Conservation (phyloP, 768 basidiomycete species). For the Naganishia randhawae region DNA sequence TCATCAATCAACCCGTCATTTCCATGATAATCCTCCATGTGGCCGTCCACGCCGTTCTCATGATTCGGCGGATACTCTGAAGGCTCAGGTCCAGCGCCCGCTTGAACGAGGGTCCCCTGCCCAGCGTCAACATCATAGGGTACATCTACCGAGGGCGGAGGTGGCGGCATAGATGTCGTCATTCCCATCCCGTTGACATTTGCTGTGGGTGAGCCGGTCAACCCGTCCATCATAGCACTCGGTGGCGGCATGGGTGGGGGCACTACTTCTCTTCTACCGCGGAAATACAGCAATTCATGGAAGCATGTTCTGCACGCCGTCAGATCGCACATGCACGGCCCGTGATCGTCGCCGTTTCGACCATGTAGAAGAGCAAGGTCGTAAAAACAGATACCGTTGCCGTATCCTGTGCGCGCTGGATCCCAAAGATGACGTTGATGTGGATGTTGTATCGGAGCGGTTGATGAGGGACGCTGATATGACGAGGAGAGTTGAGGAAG, state of each 20-base stretch:
- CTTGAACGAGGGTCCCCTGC: not conserved
- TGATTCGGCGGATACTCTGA: not conserved
- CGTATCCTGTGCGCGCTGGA: constrained; percentile 29
- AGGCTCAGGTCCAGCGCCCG: constrained; percentile 11
- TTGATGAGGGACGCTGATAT: constrained; percentile 12
- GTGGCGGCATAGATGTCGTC: constrained; percentile 14
- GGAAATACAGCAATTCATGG: constrained; percentile 32
- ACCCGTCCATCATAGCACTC: constrained; percentile 8
- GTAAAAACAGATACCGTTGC: constrained; percentile 49
- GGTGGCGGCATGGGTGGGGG: not conserved
- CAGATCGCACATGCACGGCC: constrained; percentile 32
- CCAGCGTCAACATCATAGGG: not conserved
- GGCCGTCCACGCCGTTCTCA: not conserved
- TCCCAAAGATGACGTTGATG: constrained; percentile 30
- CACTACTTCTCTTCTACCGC: constrained; percentile 27
- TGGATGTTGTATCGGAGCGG: constrained; percentile 25
- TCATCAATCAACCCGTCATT: not conserved
- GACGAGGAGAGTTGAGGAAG: constrained; percentile 13
- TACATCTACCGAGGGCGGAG: not conserved
- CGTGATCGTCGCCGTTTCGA: constrained; percentile 31
- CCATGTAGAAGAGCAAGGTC: constrained; percentile 44
- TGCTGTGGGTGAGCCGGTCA: not conserved
- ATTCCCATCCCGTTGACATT: constrained; percentile 6
- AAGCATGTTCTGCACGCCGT: constrained; percentile 31
- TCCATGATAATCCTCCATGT: not conserved